Base-by-base conservation (phyloP, 1,139 yeast species). In the Diutina rugosa region DNA sequence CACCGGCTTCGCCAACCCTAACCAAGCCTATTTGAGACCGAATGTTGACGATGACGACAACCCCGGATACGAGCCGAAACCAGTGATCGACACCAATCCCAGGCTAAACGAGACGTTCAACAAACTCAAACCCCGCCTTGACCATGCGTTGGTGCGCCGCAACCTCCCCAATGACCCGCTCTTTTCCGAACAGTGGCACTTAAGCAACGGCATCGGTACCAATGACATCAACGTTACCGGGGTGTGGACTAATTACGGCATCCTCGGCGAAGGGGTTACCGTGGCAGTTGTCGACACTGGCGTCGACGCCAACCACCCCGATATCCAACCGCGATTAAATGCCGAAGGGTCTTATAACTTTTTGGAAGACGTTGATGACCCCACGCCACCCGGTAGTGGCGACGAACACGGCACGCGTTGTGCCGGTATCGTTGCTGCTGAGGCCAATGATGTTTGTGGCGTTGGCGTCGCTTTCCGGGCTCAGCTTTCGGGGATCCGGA, bases 361-460 rank as follows among this genome's bases (percentile, higher is more conserved):
- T 67, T 93, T 93, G 66, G 87, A 83, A 63, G 85, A 88, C 63
- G 77, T 78, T 0, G 76, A 82, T 18, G 72, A 84, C 52, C 99
- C 99, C 1, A 81, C 79, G 60, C 99, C 99, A 7, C 74, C 84
- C 58, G 75, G 91, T 51, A 69, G 63, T n/a, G 95, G 87, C 67
- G 99, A 95, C 67, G 82, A 84, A 62, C 99, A 95, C 68, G 99
- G 99, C 3, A 95, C 99, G 0, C 76, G 99, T 62, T 95, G 99
- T 73, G 99, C 99, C 1, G 99, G 97, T 44, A 99, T 95, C 69
- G 87, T 95, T 58, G 97, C 97, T 0, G 90, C 90, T 2, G 95
- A 85, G 1, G 90, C 82, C 57, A 93, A 95, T 67, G 87, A 84
- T 48, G 84, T 77, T 21, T 95, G 99, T 72, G 99, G 99, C 44